Evolutionary conservation across 2,329 filamentous ascomycete genomes (phyloP), one percentile per base, ranked within the genome.

Genomic region (Myriosclerotinia scirpicola): DNA sequence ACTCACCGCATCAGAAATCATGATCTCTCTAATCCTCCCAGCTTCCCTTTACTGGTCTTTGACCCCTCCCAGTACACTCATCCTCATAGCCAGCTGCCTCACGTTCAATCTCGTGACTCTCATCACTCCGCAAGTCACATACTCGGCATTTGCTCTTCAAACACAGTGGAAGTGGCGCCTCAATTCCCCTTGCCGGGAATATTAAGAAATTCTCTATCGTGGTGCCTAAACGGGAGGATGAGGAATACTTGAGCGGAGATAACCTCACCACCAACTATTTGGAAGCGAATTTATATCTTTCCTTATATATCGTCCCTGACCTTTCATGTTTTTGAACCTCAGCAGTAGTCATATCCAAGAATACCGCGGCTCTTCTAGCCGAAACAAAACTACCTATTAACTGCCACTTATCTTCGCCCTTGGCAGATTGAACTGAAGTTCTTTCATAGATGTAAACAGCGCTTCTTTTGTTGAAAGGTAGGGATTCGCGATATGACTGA

Each of bases 161-260:
- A 82, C 82, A 0, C 83, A 84, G 0, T 84, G 86, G 71, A 86
- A 85, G 30, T 84, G 38, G 86, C 72, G 0, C 83, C 85, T 1
- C 84, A 84, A 69, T 86, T 86, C 77, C 86, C 86, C 61, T 73
- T 74, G 0, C 78, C 80, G 0, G 77, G 77, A 14, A 83, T 80
- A 8, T 77, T 72, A 2, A 86, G 77, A 0, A 73, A 67, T 1
- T 77, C 77, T 62, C 78, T 76, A 4, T 82, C 83, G 64, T 34
- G 30, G 2, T 34, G 30, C 30, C 30, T 34, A 34, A 34, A 34
- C 30, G 30, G 30, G 30, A 82, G 71, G 72, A 81, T 82, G 54
- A 85, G 66, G 1, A 80, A 78, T 70, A 85, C 81, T 71, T 87
- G 84, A 0, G 81, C 77, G 70, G 87, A 87, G 0, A 81, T 78